Percentiles rank a stretch among this genome's conserved stretches.
phyloP scores from a whole-genome alignment of 768 basidiomycete species.

The Hirschioporus abietinus region DNA sequence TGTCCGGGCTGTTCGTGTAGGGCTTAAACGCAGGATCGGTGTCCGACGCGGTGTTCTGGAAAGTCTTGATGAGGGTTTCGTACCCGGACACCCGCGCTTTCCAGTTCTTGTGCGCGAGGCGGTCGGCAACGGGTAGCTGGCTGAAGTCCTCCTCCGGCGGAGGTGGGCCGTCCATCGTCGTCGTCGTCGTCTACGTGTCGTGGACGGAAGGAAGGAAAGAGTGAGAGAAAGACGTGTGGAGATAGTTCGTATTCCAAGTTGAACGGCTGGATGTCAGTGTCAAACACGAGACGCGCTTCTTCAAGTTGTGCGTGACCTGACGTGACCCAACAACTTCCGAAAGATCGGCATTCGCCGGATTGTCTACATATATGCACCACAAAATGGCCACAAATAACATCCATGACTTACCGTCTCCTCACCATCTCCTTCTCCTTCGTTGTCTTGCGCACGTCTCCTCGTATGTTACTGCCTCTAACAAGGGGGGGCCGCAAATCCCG shows the following conservation, averaged over 20 bases:
- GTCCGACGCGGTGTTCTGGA: slow-evolving; percentile 86
- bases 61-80: slow-evolving; percentile 79
- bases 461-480: too few species aligned
- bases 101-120: slow-evolving; percentile 96
- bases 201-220: neutral
- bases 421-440: too few species aligned
- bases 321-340: slow-evolving; percentile 2
- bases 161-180: slow-evolving; percentile 79
- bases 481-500: too few species aligned
- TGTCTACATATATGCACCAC: neutral
- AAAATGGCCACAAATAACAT: neutral
- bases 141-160: slow-evolving; percentile 95
- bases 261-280: neutral
- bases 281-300: slow-evolving; percentile 5
- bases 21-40: slow-evolving; percentile 91
- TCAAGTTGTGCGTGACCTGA: neutral
- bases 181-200: neutral
- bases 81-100: slow-evolving; percentile 95
- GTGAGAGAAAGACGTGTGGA: neutral
- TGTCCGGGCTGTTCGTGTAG: slow-evolving; percentile 70
- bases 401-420: too few species aligned
- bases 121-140: slow-evolving; percentile 65
- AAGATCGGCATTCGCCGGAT: neutral
- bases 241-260: slow-evolving; percentile 1
- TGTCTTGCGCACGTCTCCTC: too few species aligned